Percentiles rank a stretch among this genome's conserved stretches.
phyloP scores from a whole-genome alignment of 2,329 filamentous ascomycete genomes.

The Xylariaceae sp. region DNA sequence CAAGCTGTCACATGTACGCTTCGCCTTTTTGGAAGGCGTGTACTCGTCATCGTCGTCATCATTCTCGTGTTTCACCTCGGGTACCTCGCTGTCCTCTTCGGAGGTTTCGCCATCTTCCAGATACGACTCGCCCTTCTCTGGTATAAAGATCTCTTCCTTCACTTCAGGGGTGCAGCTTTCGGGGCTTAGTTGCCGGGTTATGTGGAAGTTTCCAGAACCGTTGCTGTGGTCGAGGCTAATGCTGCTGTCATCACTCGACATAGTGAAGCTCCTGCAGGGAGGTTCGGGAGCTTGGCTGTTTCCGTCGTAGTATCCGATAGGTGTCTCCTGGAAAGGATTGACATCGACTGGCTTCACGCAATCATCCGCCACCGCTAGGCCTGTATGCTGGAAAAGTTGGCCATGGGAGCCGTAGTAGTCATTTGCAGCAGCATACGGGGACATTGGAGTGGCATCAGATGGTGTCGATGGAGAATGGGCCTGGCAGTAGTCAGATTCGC shows the following conservation, averaged over 20 bases:
- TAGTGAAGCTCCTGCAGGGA: slow-evolving; percentile 23
- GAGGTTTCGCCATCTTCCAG: slow-evolving; percentile 13
- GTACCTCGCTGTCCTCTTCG: slow-evolving; percentile 13
- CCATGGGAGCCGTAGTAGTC: slow-evolving; percentile 22
- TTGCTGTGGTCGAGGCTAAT: slow-evolving; percentile 15
- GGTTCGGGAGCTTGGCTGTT: slow-evolving; percentile 11
- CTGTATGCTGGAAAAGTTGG: slow-evolving; percentile 26
- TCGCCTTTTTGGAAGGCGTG: slow-evolving; percentile 16
- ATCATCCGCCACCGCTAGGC: slow-evolving; percentile 20
- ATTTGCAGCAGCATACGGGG: slow-evolving; percentile 24
- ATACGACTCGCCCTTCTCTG: slow-evolving; percentile 9
- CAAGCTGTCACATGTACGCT: slow-evolving; percentile 10
- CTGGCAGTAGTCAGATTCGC: slow-evolving; percentile 35
- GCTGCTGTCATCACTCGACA: slow-evolving; percentile 29
- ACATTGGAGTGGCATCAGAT: slow-evolving; percentile 27
- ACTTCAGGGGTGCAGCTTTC: slow-evolving; percentile 18
- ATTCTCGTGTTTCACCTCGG: slow-evolving; percentile 15
- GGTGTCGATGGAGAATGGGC: slow-evolving; percentile 34
- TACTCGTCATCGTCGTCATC: slow-evolving; percentile 22
- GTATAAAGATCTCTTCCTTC: slow-evolving; percentile 22
- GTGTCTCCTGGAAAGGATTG: slow-evolving; percentile 26
- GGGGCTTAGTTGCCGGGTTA: slow-evolving; percentile 20
- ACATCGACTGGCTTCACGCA: slow-evolving; percentile 33
- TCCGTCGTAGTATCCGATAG: slow-evolving; percentile 26
- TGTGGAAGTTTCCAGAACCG: slow-evolving; percentile 12